Evolutionary conservation across 2,329 filamentous ascomycete genomes (phyloP), one percentile per base, ranked within the genome.

Genomic region (Shiraia bambusicola): DNA sequence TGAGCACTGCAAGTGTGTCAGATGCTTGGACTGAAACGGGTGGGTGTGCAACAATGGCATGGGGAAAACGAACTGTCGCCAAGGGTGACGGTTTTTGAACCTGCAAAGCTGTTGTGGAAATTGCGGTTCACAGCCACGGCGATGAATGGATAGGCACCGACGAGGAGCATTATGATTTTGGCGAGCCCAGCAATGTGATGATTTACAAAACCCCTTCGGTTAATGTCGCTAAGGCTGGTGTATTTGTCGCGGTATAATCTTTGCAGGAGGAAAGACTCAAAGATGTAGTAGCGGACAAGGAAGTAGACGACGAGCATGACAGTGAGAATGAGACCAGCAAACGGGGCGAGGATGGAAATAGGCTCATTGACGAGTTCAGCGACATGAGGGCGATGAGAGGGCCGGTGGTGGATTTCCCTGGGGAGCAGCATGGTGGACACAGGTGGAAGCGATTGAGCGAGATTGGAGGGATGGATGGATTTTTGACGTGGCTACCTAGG

Each of bases 121-220:
- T 56, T 59, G 0, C 59, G 50, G 6, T 47, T 47, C 34, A 72
- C 69, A 0, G 67, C 56, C 11, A 75, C 59, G 17, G 56, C 48
- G 30, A 74, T 53, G 32, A 74, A 72, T 1, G 73, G 72, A 49
- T 75, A 74, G 1, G 63, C 66, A 0, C 67, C 69, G 0, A 68
- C 16, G 10, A 72, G 39, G 7, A 74, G 41, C 28, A 74, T 69
- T 13, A 70, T 2, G 1, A 74, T 43, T 37, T 75, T 76, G 5
- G 69, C 71, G 2, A 45, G 37, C 1, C 69, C 71, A 2, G 72
- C 72, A 14, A 76, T 68, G 33, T 75, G 72, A 41, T 76, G 73
- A 34, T 76, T 75, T 26, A 75, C 59, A 44, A 76, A 74, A 0
- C 71, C 70, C 7, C 70, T 61, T 4, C 66, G 58, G 14, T 68